phyloP scores from a whole-genome alignment of 2,329 filamentous ascomycete species.

The Aspergillus quadrilineatus region DNA sequence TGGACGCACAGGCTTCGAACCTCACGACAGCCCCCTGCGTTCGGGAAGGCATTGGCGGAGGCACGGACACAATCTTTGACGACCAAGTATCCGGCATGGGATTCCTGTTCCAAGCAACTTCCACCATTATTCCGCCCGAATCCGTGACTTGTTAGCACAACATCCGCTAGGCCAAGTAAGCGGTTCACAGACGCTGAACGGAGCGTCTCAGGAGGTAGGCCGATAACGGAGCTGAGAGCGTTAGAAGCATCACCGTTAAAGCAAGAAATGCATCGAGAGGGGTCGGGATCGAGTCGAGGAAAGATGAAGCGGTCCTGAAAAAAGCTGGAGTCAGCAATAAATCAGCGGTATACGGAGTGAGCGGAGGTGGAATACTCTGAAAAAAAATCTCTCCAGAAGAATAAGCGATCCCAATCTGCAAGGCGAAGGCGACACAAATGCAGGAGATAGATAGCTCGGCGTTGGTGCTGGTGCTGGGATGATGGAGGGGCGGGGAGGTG shows the following conservation, averaged over 20 bases:
- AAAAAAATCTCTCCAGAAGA: slow-evolving; percentile 6
- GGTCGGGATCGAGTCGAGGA: not conserved
- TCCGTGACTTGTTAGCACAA: not conserved
- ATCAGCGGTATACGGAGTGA: slow-evolving; percentile 5
- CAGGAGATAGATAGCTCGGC: slow-evolving; percentile 16
- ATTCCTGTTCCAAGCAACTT: slow-evolving; percentile 59
- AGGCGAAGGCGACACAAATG: slow-evolving; percentile 16
- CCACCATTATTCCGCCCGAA: slow-evolving; percentile 52
- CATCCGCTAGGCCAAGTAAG: not conserved
- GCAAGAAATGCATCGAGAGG: slow-evolving; percentile 5
- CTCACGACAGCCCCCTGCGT: slow-evolving; percentile 43
- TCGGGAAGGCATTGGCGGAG: slow-evolving; percentile 21
- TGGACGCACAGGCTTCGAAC: slow-evolving; percentile 87
- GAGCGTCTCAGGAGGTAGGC: not conserved
- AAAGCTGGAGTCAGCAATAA: not conserved
- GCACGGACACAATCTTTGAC: slow-evolving; percentile 54
- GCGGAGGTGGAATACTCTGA: not conserved
- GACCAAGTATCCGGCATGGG: slow-evolving; percentile 59
- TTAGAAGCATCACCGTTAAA: slow-evolving; percentile 15
- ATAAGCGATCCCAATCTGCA: slow-evolving; percentile 16
- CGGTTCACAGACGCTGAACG: not conserved
- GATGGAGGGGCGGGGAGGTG: slow-evolving; percentile 10
- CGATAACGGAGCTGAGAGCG: slow-evolving; percentile 2
- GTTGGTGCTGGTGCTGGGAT: slow-evolving; percentile 4
- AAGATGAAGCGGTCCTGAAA: not conserved